Evolutionary conservation across 345 rosid genomes (phyloP), one percentile per base, ranked within the genome.

Genomic region (Linum usitatissimum): DNA sequence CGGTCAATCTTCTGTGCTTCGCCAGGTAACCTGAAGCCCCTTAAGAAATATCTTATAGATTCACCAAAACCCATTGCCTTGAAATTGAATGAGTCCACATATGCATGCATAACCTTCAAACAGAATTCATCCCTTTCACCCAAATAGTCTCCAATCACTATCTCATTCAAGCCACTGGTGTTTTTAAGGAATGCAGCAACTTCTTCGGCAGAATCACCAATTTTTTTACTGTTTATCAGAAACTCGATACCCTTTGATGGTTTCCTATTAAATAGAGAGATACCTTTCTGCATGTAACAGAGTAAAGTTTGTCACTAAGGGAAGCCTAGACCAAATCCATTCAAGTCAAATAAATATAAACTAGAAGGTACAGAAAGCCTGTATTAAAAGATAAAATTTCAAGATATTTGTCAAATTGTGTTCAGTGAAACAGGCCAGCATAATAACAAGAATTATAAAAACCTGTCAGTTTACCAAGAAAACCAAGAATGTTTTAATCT

Each of bases 1-100:
- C 95, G 93, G 74, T 89, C 96, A 80, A 92, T 89, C 80, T 92
- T 92, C 81, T 92, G 97, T n/a, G 98, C 95, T 78, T 92, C 98
- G 70, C 95, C 95, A 18, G 97, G 98, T 66, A 92, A 78, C 78
- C 89, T 85, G 68, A 92, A 92, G 66, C 97, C 96, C 23, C 82
- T 74, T 34, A 92, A 76, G 82, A 92, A 89, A 81, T 85, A 92
- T 83, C 97, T 87, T 80, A 89, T 80, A 18, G 95, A 81, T 73
- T 84, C 91, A 62, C 91, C 97, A 84, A 89, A 92, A 77, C 79
- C 80, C 81, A 81, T 87, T 53, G 69, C 84, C 76, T 85, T 81
- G 77, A 92, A 92, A 76, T 89, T 81, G 64, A 92, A 85, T 4
- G 96, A 87, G 69, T 92, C 98, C 7, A 89, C 95, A 75, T 89